Evolutionary conservation across 352 stramenopile genomes (phyloP).

Genomic region (Phytopythium boreale): DNA sequence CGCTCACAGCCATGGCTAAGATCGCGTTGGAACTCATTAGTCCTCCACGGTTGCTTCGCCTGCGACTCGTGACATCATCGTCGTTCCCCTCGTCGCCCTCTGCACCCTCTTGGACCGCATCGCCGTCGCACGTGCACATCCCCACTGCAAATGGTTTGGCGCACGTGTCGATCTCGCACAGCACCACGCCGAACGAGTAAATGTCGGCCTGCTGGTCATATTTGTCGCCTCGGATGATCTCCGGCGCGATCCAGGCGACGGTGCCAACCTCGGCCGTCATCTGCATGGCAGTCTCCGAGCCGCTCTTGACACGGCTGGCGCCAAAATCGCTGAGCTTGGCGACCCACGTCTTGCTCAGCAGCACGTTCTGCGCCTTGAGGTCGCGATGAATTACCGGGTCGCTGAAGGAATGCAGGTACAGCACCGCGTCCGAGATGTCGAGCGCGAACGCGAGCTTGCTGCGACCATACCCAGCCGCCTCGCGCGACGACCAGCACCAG

Average conservation of each 20-base stretch:
- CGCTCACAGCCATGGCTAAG: slow-evolving; percentile 38
- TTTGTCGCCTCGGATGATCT: slow-evolving; percentile 43
- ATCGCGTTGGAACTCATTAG: slow-evolving; percentile 35
- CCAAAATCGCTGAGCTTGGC: slow-evolving; percentile 64
- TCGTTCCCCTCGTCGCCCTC: slow-evolving; percentile 7
- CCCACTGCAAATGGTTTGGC: slow-evolving; percentile 35
- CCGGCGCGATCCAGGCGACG: slow-evolving; percentile 49
- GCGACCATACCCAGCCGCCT: slow-evolving; percentile 18
- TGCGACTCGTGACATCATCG: not conserved
- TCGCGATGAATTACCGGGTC: slow-evolving; percentile 52
- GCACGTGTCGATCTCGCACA: slow-evolving; percentile 52
- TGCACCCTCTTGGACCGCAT: not conserved
- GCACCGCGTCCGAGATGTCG: slow-evolving; percentile 33
- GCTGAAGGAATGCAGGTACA: slow-evolving; percentile 41
- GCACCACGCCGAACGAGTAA: slow-evolving; percentile 54
- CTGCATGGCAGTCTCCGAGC: slow-evolving; percentile 19
- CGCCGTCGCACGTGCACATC: slow-evolving; percentile 8
- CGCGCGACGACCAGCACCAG: slow-evolving; percentile 28
- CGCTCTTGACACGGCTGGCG: slow-evolving; percentile 32
- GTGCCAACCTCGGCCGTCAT: slow-evolving; percentile 57
- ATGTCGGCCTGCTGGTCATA: slow-evolving; percentile 53
- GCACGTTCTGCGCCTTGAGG: slow-evolving; percentile 56
- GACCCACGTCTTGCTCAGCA: slow-evolving; percentile 40
- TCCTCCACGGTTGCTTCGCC: not conserved
- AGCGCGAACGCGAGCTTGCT: slow-evolving; percentile 31